Base-by-base conservation (phyloP, 192 early-diverging fungal species). In the Rhizoclosmatium globosum region DNA sequence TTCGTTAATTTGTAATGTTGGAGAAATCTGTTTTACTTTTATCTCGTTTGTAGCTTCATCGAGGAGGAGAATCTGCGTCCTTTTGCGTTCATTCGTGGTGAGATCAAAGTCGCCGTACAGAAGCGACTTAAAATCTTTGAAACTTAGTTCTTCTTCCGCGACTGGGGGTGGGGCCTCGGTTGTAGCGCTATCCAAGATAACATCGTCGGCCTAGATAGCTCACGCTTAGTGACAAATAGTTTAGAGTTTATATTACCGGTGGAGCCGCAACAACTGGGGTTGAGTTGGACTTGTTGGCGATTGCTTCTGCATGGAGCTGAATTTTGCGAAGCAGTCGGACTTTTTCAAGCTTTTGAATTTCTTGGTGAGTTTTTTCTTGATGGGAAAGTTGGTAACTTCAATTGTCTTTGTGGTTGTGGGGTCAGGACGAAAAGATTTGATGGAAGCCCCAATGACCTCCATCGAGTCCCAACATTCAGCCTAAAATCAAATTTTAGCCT, bases 391-490 rank as follows among this genome's bases (percentile, higher is more conserved):
- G 23, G 80, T 77, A 2, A 89, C 82, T 58, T 81, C 82, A 23
- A 82, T 79, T 2, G 71, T 56, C 45, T 64, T 79, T 0, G 60
- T 72, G 1, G 85, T 86, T 13, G 83, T 64, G 23, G 85, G 82
- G 64, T 89, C 84, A 0, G 75, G 39, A 46, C 77, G 71, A 71
- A 89, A 89, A 2, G 82, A 84, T 68, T 86, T 87, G 45, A 89
- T 74, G 1, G 82, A 76, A 41, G 85, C 85, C 13, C 88, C 88
- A 57, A 86, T 67, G 2, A 82, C 76, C 66, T 88, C 83, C 83
- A 88, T 86, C 15, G 82, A 86, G 60, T 89, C 88, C 88, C 88
- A 89, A 61, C 84, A 89, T 76, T 87, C 86, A 9, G 66, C 73
- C 82, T 85, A 38, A 7, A 13, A 15, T 47, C 2, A 61, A 80